Evolutionary conservation across 805 yeast genomes (phyloP), one percentile per base, ranked within the genome.

Genomic region (Zygoascus flipseniorum): DNA sequence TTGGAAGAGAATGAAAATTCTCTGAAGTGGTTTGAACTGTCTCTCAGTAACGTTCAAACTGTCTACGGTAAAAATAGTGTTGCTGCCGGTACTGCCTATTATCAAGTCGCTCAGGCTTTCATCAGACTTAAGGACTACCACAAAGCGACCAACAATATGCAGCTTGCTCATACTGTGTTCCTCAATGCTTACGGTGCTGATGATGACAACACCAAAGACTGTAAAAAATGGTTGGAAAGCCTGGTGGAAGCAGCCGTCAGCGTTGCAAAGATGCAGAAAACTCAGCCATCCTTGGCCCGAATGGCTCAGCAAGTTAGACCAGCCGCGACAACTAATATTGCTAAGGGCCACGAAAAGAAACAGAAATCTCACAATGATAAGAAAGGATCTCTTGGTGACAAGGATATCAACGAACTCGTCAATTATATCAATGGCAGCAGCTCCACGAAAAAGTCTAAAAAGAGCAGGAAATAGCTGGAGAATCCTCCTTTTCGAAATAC

Each of bases 361-460:
- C 42, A 50, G 5, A 37, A 23, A 42, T 51, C 55, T 35, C 16
- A 35, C 39, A 10, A 35, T 13, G 16, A 35, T 35, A 35, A n/a
- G 39, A 35, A 35, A 10, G 39, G 39, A 35, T 46, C 77, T 37
- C 73, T 86, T 56, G 83, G 86, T 8, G 70, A 73, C 52, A 77
- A 82, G 67, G 80, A 88, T 18, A 77, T 86, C 51, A 92, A 85
- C 52, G 95, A 85, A 55, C 75, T 87, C 55, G 71, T 87, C 69
- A 74, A 76, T 56, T 87, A 81, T 63, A 84, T 87, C 62, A 85
- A 83, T 66, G 92, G 92, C 50, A 46, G 55, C 5, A 32, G 50
- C 19, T 14, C 49, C 13, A 19, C 23, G 43, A 52, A 47, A 35
- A 52, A 47, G 35, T 19, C 59, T 11, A 44, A 44, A n/a, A 66